These are phyloP conservation scores for Rutidosis leptorrhynchoides DNA, from an alignment of 129 eudicot genomes.

Conservation along the genomic window DNA sequence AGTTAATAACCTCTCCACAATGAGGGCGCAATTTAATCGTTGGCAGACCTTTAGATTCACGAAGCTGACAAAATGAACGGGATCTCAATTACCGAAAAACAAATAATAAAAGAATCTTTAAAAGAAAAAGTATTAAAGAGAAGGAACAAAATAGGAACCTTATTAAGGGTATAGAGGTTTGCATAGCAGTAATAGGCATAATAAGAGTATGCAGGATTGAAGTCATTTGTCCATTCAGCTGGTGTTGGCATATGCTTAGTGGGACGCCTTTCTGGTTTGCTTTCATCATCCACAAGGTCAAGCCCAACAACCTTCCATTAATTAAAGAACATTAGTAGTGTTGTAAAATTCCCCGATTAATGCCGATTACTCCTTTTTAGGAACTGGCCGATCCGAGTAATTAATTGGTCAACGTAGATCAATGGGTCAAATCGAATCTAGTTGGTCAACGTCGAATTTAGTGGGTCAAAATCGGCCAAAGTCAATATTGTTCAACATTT, in stretches of 20 bases:
- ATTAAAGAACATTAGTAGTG: neutral
- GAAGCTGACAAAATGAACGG: slow-evolving; percentile 57
- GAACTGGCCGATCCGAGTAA: no score
- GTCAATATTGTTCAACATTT: no score
- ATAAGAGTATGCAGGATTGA: slow-evolving; percentile 66
- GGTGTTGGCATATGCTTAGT: slow-evolving; percentile 81
- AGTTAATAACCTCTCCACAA: slow-evolving; percentile 81
- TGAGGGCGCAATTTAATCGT: slow-evolving; percentile 96
- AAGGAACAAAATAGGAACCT: slow-evolving; percentile 29
- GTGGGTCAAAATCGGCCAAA: no score
- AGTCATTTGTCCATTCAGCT: slow-evolving; percentile 67
- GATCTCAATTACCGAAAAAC: neutral
- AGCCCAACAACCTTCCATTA: slow-evolving; percentile 80
- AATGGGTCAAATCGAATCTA: no score
- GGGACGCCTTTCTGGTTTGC: slow-evolving; percentile 71
- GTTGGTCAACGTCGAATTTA: no score
- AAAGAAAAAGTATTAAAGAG: no score
- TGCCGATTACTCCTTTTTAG: no score
- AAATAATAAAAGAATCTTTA: neutral
- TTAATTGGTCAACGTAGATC: no score
- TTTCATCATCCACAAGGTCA: slow-evolving; percentile 73
- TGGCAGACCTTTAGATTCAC: slow-evolving; percentile 93
- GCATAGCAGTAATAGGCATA: slow-evolving; percentile 74
- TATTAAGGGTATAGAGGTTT: slow-evolving; percentile 61
- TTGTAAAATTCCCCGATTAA: no score